These are phyloP conservation scores for Austropuccinia psidii DNA, from an alignment of 1,284 basidiomycete genomes.

Conservation along the genomic window DNA sequence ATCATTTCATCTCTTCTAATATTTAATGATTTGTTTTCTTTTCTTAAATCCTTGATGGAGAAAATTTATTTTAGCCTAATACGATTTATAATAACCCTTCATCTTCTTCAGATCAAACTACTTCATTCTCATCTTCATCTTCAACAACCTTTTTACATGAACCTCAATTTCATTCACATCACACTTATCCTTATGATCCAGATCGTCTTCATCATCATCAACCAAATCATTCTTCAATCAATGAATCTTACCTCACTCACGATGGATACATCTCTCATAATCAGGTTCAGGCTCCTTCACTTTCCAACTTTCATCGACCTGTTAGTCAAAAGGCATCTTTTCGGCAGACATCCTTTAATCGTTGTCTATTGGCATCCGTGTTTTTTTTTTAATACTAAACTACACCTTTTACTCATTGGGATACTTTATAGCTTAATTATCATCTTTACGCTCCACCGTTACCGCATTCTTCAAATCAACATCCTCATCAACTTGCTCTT, in stretches of 20 bases:
- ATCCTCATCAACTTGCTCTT: slow-evolving; percentile 50
- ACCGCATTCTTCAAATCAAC: slow-evolving; percentile 53
- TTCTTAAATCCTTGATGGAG: not conserved
- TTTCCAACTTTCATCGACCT: slow-evolving; percentile 36
- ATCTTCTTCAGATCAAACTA: slow-evolving; percentile 11
- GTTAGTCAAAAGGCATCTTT: slow-evolving; percentile 5
- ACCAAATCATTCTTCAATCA: not conserved
- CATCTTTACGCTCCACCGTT: slow-evolving; percentile 71
- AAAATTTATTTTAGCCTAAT: not conserved
- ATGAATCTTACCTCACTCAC: slow-evolving; percentile 5
- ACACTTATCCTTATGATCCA: slow-evolving; percentile 33
- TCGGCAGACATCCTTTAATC: not conserved
- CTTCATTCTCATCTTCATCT: slow-evolving; percentile 27
- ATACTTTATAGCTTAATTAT: slow-evolving; percentile 63
- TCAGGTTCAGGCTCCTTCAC: slow-evolving; percentile 17
- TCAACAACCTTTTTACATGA: slow-evolving; percentile 2
- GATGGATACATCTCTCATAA: not conserved
- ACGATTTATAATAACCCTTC: slow-evolving; percentile 4
- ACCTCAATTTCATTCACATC: slow-evolving; percentile 22
- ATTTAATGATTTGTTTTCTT: not conserved
- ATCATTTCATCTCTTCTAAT: not conserved
- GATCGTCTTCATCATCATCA: slow-evolving; percentile 19
- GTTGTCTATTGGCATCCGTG: not conserved
- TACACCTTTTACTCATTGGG: not conserved
- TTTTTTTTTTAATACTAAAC: not conserved